Percentiles rank a stretch among this genome's conserved stretches.
Conservation (phyloP, 164 flowering plant genomes). For the Piper betle region DNA sequence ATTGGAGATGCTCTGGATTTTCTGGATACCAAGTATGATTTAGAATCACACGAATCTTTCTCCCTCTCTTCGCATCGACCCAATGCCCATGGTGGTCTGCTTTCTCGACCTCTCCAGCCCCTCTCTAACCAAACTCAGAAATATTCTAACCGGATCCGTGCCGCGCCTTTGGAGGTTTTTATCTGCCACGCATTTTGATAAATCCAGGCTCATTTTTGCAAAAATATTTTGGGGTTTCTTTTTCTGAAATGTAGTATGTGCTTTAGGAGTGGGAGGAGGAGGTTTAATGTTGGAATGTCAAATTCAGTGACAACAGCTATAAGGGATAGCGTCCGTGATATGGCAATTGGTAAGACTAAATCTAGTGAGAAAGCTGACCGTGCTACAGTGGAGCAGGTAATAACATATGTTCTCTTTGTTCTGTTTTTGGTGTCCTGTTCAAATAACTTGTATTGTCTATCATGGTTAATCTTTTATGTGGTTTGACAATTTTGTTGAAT, state of each 20-base stretch:
- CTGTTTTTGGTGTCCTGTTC: neutral
- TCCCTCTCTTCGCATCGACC: slow-evolving; percentile 61
- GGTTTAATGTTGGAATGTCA: slow-evolving; percentile 71
- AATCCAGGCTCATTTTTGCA: too few relatives aligned
- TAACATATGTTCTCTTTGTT: too few relatives aligned
- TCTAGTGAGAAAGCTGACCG: slow-evolving; percentile 87
- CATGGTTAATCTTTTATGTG: too few relatives aligned
- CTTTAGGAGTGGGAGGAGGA: slow-evolving; percentile 97
- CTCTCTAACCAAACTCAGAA: slow-evolving; percentile 70
- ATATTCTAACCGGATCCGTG: slow-evolving; percentile 55
- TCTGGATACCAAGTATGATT: slow-evolving; percentile 55
- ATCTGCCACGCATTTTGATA: neutral
- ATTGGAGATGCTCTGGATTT: slow-evolving; percentile 82
- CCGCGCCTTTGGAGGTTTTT: slow-evolving; percentile 75
- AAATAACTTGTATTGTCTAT: too few relatives aligned
- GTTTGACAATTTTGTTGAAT: neutral
- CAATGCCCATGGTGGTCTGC: slow-evolving; percentile 83
- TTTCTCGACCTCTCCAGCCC: slow-evolving; percentile 73
- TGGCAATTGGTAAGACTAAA: slow-evolving; percentile 80
- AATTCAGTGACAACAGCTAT: slow-evolving; percentile 91
- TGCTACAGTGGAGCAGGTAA: slow-evolving; percentile 92
- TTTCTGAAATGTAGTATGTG: neutral
- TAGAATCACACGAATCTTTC: slow-evolving; percentile 31
- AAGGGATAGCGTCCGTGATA: slow-evolving; percentile 71
- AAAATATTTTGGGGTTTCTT: neutral